Percentiles rank a stretch among this genome's conserved stretches.
phyloP scores from a whole-genome alignment of 2,329 filamentous ascomycete genomes.

The Trichoderma oligosporum region DNA sequence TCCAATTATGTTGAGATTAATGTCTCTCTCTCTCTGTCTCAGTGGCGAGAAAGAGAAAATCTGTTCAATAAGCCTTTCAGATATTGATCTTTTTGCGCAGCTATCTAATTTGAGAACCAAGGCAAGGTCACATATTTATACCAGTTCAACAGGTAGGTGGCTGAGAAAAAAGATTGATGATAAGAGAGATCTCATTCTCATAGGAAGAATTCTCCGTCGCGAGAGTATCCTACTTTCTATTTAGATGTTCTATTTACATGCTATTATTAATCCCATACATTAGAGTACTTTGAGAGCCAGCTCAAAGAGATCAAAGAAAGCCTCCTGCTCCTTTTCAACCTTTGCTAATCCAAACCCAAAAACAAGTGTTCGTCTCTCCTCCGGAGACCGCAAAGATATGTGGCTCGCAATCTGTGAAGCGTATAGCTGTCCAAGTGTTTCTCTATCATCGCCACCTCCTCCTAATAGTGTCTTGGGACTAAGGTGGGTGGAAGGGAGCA shows the following conservation, averaged over 20 bases:
- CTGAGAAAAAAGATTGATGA: too few relatives aligned
- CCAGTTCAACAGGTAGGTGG: too few relatives aligned
- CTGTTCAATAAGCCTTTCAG: too few relatives aligned
- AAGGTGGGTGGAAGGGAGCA: conserved; percentile 74
- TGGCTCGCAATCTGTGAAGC: conserved; percentile 84
- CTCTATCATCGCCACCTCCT: conserved; percentile 71
- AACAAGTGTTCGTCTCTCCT: conserved; percentile 58
- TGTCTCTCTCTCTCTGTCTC: background rate
- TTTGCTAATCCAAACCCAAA: conserved; percentile 57
- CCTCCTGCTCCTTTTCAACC: conserved; percentile 48
- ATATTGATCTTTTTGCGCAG: too few relatives aligned
- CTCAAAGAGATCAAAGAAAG: conserved; percentile 63
- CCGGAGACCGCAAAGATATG: conserved; percentile 66
- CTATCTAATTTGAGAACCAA: too few relatives aligned
- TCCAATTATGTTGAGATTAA: too few relatives aligned
- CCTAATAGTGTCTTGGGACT: conserved; percentile 86
- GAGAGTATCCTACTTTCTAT: too few relatives aligned
- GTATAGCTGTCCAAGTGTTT: conserved; percentile 81
- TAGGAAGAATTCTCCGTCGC: too few relatives aligned
- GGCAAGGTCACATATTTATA: too few relatives aligned
- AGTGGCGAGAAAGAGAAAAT: background rate
- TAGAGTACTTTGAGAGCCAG: conserved; percentile 56
- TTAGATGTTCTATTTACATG: background rate
- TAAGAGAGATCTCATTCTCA: background rate
- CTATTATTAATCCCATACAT: background rate